Percentiles rank a stretch among this genome's conserved stretches.
phyloP scores from a whole-genome alignment of 257 asterid genomes.

The Lantana camara region DNA sequence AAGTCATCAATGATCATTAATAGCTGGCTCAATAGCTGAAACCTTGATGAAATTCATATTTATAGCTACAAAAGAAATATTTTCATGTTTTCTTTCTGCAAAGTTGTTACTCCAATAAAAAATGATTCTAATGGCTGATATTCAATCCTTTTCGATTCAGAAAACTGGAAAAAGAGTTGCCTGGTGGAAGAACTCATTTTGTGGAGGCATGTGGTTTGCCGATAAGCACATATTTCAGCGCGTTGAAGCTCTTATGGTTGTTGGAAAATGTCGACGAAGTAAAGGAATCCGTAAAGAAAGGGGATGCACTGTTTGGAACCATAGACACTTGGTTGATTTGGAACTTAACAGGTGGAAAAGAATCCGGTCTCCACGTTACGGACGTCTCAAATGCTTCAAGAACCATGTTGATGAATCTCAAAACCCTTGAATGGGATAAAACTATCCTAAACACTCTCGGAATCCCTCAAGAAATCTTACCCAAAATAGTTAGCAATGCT shows the following conservation, averaged over 20 bases:
- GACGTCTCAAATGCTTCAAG: constrained; percentile 77
- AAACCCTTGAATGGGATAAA: constrained; percentile 71
- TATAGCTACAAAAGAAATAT: not conserved
- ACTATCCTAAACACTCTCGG: constrained; percentile 41
- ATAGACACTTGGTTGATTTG: constrained; percentile 78
- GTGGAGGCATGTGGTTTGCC: constrained; percentile 71
- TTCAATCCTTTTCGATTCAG: constrained; percentile 28
- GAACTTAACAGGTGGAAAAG: constrained; percentile 73
- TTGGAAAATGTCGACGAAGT: constrained; percentile 62
- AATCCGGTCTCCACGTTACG: constrained; percentile 60
- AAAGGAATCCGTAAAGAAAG: constrained; percentile 53
- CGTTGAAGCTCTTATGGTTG: constrained; percentile 65
- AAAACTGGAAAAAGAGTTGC: constrained; percentile 62
- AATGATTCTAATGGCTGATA: constrained; percentile 18
- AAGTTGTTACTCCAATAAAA: not conserved
- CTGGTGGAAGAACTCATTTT: constrained; percentile 70
- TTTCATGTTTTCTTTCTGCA: not conserved
- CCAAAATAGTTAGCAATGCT: constrained; percentile 61
- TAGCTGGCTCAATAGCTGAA: not conserved
- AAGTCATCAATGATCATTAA: not conserved
- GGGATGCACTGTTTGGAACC: constrained; percentile 78
- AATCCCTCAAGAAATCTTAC: constrained; percentile 49
- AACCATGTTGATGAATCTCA: constrained; percentile 77
- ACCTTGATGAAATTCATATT: not conserved
- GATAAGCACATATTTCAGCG: constrained; percentile 78